Conservation (phyloP, 1,284 basidiomycete genomes). For the Sphaerobolus stellatus region DNA sequence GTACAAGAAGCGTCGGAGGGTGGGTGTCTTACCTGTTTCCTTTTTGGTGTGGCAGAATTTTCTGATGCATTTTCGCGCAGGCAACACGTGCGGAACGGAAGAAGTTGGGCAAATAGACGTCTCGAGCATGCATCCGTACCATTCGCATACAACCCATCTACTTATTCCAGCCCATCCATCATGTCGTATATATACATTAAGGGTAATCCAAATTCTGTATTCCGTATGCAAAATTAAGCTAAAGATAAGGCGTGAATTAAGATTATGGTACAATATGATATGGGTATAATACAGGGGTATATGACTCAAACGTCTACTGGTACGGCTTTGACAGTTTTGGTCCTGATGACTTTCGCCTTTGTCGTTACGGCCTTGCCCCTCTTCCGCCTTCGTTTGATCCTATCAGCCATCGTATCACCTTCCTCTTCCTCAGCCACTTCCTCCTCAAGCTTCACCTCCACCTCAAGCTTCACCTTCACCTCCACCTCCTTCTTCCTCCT, state of each 20-base stretch:
- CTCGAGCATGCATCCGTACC: neutral
- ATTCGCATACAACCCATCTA: neutral
- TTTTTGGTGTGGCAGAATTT: neutral
- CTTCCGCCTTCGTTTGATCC: slow-evolving; percentile 19
- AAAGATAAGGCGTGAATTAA: neutral
- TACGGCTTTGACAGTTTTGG: neutral
- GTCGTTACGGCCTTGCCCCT: neutral
- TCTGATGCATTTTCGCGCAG: slow-evolving; percentile 15
- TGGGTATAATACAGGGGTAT: neutral
- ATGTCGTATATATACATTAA: neutral
- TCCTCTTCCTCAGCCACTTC: neutral
- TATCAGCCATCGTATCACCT: slow-evolving; percentile 16
- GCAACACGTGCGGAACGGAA: slow-evolving; percentile 27
- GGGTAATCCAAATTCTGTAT: neutral
- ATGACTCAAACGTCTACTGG: neutral
- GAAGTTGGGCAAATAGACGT: slow-evolving; percentile 22
- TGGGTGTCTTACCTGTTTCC: slow-evolving; percentile 21
- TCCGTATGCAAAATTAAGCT: neutral
- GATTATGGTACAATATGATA: neutral
- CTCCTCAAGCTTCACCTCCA: no score
- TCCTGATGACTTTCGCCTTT: neutral
- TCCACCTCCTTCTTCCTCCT: no score
- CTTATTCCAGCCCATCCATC: neutral
- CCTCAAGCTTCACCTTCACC: no score
- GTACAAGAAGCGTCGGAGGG: slow-evolving; percentile 47